Evolutionary conservation across 129 eudicot species (phyloP).

Genomic region (Calendula officinalis): DNA sequence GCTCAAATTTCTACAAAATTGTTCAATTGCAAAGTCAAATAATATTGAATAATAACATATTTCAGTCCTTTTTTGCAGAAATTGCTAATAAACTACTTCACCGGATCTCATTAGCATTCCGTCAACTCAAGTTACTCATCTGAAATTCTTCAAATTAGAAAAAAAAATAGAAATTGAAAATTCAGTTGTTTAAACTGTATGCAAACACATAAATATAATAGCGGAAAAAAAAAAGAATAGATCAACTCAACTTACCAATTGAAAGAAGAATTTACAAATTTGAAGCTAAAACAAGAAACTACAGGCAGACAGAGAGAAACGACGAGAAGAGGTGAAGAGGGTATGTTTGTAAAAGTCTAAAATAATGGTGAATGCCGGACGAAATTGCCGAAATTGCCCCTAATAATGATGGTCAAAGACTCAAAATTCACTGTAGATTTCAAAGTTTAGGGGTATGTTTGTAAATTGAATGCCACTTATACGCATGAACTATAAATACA

Average conservation of each 20-base stretch:
- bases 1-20: not conserved
- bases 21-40: not conserved
- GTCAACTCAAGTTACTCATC: slow-evolving; percentile 9
- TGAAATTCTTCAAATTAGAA: not conserved
- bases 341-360: not conserved
- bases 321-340: slow-evolving; percentile 9
- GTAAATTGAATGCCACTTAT: slow-evolving; percentile 21
- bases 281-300: not conserved
- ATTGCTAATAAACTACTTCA: slow-evolving; percentile 1
- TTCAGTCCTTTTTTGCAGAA: not conserved
- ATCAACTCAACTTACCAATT: slow-evolving; percentile 31
- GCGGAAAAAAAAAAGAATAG: not conserved
- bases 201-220: not conserved
- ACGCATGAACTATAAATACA: slow-evolving; percentile 8
- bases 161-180: not conserved
- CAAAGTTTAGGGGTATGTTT: slow-evolving; percentile 16
- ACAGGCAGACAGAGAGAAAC: slow-evolving; percentile 8
- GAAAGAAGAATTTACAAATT: slow-evolving; percentile 12
- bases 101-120: slow-evolving; percentile 18
- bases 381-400: slow-evolving; percentile 19
- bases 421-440: not conserved
- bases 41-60: not conserved
- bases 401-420: not conserved
- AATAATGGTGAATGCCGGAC: not conserved
- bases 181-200: slow-evolving; percentile 1